Conservation (phyloP, 108 stramenopile genomes). For the Thalassiosira profunda region DNA sequence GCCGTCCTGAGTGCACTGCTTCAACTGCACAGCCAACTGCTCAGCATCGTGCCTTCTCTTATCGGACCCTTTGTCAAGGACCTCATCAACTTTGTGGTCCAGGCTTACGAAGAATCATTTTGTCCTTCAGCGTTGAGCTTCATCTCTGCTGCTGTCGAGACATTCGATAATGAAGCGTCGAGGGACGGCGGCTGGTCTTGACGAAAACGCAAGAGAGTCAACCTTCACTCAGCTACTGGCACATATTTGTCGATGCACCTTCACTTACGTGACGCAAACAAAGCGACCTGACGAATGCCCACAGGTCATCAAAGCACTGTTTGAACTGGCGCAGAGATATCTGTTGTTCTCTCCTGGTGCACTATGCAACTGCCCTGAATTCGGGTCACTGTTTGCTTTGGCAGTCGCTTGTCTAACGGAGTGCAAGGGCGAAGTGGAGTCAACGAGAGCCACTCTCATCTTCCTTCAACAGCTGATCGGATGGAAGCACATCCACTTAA, state of each 20-base stretch:
- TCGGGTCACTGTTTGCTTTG: slow-evolving; percentile 42
- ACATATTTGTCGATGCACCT: slow-evolving; percentile 46
- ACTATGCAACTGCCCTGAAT: slow-evolving; percentile 42
- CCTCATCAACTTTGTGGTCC: slow-evolving; percentile 56
- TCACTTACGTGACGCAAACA: slow-evolving; percentile 35
- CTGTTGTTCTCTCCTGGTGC: slow-evolving; percentile 60
- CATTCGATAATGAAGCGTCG: slow-evolving; percentile 46
- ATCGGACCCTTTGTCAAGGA: slow-evolving; percentile 55
- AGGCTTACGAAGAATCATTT: slow-evolving; percentile 57
- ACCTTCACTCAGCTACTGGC: slow-evolving; percentile 45
- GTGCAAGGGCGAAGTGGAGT: slow-evolving; percentile 55
- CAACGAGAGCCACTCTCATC: slow-evolving; percentile 52
- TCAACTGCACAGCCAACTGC: slow-evolving; percentile 50
- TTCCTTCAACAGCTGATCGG: slow-evolving; percentile 72
- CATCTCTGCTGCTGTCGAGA: slow-evolving; percentile 62
- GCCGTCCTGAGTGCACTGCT: slow-evolving; percentile 30
- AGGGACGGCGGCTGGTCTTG: slow-evolving; percentile 27
- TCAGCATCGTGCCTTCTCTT: slow-evolving; percentile 46
- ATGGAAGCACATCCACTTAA: slow-evolving; percentile 52
- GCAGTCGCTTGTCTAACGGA: slow-evolving; percentile 54
- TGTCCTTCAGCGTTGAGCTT: slow-evolving; percentile 50
- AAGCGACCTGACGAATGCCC: slow-evolving; percentile 31
- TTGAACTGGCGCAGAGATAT: slow-evolving; percentile 58
- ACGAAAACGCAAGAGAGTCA: slow-evolving; percentile 18
- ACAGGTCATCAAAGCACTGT: slow-evolving; percentile 51